Percentiles rank a stretch among this genome's conserved stretches.
Conservation (phyloP, 148 eudicot species). For the Camellia japonica region DNA sequence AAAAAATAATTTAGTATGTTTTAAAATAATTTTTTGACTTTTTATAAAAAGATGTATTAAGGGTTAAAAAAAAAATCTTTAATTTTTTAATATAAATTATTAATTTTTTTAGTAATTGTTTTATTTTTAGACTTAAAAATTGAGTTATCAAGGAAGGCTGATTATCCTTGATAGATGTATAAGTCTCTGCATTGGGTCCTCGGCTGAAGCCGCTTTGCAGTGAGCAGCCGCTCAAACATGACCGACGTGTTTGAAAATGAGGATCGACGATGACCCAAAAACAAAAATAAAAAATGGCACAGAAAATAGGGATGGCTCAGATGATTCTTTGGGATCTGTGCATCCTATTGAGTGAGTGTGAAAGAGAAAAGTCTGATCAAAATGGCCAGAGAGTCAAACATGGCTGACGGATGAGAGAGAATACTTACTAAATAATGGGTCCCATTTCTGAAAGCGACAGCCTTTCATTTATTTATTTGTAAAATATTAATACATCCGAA, state of each 20-base stretch:
- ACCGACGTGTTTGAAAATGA: background rate
- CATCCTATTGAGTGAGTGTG: background rate
- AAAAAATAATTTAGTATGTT: too few species aligned
- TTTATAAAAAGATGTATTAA: too few species aligned
- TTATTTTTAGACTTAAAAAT: too few species aligned
- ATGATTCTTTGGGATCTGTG: background rate
- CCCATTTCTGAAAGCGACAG: background rate
- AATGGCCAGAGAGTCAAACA: conserved; percentile 1
- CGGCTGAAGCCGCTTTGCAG: background rate
- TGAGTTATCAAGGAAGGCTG: too few species aligned
- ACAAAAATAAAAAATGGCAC: background rate
- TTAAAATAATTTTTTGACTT: too few species aligned
- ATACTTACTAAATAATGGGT: background rate
- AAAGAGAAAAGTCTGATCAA: background rate
- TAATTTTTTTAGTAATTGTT: too few species aligned
- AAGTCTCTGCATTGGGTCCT: background rate
- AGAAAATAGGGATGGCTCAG: background rate
- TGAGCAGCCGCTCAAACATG: background rate
- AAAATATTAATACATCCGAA: too few species aligned
- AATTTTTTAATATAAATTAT: too few species aligned
- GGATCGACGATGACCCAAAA: background rate
- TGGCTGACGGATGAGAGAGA: background rate
- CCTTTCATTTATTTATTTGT: background rate
- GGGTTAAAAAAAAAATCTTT: too few species aligned
- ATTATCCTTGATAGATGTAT: too few species aligned